These are phyloP conservation scores for Solanum virginianum DNA, from an alignment of 257 asterid species.

Conservation along the genomic window DNA sequence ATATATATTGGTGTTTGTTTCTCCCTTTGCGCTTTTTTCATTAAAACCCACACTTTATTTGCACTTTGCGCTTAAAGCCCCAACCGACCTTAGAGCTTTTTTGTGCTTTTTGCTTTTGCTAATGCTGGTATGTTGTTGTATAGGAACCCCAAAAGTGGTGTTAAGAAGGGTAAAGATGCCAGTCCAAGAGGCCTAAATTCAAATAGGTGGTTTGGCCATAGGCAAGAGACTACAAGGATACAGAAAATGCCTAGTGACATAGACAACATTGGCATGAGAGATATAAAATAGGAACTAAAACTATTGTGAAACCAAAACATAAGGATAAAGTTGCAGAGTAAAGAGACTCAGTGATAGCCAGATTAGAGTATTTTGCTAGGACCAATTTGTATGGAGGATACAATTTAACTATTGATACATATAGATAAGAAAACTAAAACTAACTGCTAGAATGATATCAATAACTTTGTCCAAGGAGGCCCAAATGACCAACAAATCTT, in stretches of 20 bases:
- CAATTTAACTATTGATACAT: background rate
- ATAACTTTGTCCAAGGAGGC: background rate
- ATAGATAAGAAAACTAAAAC: background rate
- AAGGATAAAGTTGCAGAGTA: background rate
- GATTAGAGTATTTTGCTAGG: background rate
- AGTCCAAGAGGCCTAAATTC: background rate
- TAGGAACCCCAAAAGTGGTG: background rate
- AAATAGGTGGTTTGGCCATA: background rate
- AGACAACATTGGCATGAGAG: background rate
- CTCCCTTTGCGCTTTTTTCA: background rate
- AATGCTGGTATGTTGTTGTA: background rate
- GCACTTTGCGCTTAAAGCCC: no score
- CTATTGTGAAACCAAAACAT: background rate
- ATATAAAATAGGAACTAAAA: background rate
- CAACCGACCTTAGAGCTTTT: background rate
- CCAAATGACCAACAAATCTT: background rate
- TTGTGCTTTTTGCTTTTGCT: background rate
- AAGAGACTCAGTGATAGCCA: background rate
- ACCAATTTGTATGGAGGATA: background rate
- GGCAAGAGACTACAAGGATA: background rate
- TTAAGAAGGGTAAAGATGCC: background rate
- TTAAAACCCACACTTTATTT: no score
- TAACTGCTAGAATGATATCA: background rate
- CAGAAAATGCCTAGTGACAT: background rate
- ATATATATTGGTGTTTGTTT: background rate